Evolutionary conservation across 2,329 filamentous ascomycete genomes (phyloP), one percentile per base, ranked within the genome.

Genomic region (Whalleya microplaca): DNA sequence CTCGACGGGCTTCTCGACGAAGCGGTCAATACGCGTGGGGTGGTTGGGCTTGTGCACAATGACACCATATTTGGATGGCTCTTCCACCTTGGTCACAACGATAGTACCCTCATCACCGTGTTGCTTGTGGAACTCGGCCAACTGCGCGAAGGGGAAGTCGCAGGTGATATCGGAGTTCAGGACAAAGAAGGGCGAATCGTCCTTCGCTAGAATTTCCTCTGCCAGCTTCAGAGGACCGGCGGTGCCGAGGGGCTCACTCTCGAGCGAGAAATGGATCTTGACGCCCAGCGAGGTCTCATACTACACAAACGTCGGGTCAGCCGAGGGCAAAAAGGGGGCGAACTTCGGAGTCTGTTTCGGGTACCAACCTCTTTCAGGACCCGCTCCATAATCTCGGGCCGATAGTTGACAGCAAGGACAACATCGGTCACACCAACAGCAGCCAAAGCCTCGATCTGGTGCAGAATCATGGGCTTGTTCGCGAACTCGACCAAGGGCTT

Each of bases 391-490:
- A 98, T 86, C 83, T 99, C 95, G 42, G 94, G 94, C 66, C 94
- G 87, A 83, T 99, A 99, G 85, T 99, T 99, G 77, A 99, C 95
- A 61, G 95, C 94, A 56, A 99, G 86, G 53, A 99, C 94, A 71
- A 99, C 96, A 80, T 98, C 93, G 61, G 92, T 98, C 64, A 98
- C 95, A 75, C 94, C 94, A 56, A 92, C 94, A 58, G 88, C 89
- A 67, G 95, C 94, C 66, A 99, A 85, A 65, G 92, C 92, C 80
- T 97, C 92, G 69, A 99, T 91, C 80, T 99, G 94, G 79, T 98
- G 94, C 72, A 96, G 84, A 76, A 99, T 98, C 94, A 99, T 99
- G 74, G 93, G 95, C 80, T 95, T 94, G 85, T 99, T 99, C 73
- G 87, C 92, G 73, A 99, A 99, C 80, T 99, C 94, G 72, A 99